Base-by-base conservation (phyloP, 495 filamentous ascomycete genomes). In the Tuber borchii region DNA sequence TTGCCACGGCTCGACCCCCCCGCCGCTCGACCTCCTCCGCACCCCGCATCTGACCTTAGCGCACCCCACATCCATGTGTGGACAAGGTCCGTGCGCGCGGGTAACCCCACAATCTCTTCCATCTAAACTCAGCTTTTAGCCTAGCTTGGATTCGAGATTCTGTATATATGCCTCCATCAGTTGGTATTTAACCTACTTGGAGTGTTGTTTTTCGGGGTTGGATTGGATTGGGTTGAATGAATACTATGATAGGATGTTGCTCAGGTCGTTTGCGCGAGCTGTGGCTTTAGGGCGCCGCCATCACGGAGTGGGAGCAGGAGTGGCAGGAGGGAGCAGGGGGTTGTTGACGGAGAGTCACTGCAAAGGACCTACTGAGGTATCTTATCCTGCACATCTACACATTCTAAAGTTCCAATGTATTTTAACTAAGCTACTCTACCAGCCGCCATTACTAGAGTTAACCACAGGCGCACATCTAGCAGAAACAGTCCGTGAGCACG, bases 401-500 rank as follows among this genome's bases (percentile, higher is more conserved):
- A 22, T 51, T 22, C 22, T 22, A n/a, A n/a, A 3, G 22, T 3
- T 51, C 48, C 22, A 51, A n/a, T 51, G 22, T 61, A n/a, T n/a
- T n/a, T n/a, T n/a, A 61, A 16, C n/a, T 26, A 16, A 61, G 10
- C n/a, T 61, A 12, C n/a, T 16, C 26, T n/a, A 61, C 51, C 71
- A 94, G 93, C 92, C 92, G 19, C 88, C 92, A 16, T 86, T 95
- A 42, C 85, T 94, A 65, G 87, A 91, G 42, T 86, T 89, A 73
- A 97, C 95, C 1, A 88, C 97, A 70, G 91, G 93, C 1, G 87
- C 94, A 73, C 92, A 98, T 81, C 97, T 98, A 73, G 86, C 88
- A 19, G 86, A 85, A 10, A 87, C 96, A 44, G 92, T 94, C 48
- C 87, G 87, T 5, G 77, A 87, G 78, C 87, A 90, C 84, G 95